phyloP scores from a whole-genome alignment of 2,329 filamentous ascomycete species.

The Harringtonia aguacate region DNA sequence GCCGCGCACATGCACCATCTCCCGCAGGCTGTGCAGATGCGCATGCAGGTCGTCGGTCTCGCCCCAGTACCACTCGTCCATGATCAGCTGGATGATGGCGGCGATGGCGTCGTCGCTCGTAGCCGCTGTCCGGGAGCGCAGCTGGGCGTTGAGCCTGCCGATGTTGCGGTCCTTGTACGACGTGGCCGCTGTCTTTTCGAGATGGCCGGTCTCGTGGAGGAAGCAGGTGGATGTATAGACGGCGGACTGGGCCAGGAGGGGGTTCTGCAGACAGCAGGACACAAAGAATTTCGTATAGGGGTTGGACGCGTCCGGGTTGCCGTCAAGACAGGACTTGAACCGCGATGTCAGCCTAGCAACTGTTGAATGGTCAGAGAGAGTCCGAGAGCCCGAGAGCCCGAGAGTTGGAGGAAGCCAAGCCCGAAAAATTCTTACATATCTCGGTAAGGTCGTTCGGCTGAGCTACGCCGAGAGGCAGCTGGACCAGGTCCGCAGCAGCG shows the following conservation, averaged over 20 bases:
- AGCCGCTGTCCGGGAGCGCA: conserved; percentile 17
- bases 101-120: conserved; percentile 34
- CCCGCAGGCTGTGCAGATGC: conserved; percentile 34
- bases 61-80: conserved; percentile 46
- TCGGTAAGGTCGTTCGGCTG: too few species aligned
- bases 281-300: conserved; percentile 36
- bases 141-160: conserved; percentile 34
- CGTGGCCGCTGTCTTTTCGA: conserved; percentile 31
- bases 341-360: conserved; percentile 37
- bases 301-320: conserved; percentile 30
- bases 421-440: too few species aligned
- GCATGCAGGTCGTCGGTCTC: conserved; percentile 30
- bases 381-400: too few species aligned
- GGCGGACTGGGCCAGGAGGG: conserved; percentile 34
- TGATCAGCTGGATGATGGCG: conserved; percentile 35
- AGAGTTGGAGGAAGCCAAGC: too few species aligned
- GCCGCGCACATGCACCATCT: conserved; percentile 36
- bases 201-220: conserved; percentile 35
- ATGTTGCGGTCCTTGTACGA: conserved; percentile 32
- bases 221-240: conserved; percentile 41
- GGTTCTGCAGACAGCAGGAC: conserved; percentile 37
- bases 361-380: conserved; percentile 11
- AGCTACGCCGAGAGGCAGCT: too few species aligned
- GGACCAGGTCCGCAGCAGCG: too few species aligned
- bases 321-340: conserved; percentile 40